Conservation (phyloP, 2,329 filamentous ascomycete genomes). For the Diaporthe velutina region DNA sequence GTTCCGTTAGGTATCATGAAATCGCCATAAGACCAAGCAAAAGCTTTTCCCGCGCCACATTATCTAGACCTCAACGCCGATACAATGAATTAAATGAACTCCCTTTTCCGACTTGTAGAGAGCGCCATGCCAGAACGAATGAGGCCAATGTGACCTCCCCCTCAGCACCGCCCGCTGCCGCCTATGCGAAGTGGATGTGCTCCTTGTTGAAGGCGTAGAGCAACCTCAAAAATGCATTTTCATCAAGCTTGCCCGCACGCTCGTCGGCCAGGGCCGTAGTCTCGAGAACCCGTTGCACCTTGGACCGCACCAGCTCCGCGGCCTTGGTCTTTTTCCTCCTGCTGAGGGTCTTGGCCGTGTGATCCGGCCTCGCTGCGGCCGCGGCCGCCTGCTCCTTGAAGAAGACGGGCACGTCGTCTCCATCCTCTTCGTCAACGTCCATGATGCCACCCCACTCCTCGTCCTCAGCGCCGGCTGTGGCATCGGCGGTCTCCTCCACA, state of each 20-base stretch:
- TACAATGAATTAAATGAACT: slow-evolving; percentile 26
- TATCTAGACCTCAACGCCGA: slow-evolving; percentile 35
- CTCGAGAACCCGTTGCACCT: slow-evolving; percentile 87
- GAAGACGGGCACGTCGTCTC: slow-evolving; percentile 84
- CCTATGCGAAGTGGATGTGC: slow-evolving; percentile 88
- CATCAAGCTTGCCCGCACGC: slow-evolving; percentile 87
- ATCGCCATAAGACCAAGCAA: not conserved
- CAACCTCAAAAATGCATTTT: slow-evolving; percentile 90
- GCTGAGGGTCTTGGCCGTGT: slow-evolving; percentile 70
- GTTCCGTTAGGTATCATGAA: slow-evolving; percentile 36
- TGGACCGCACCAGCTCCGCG: slow-evolving; percentile 84
- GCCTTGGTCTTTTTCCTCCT: slow-evolving; percentile 84
- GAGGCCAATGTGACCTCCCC: not conserved
- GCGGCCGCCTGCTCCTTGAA: slow-evolving; percentile 76
- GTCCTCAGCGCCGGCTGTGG: slow-evolving; percentile 55
- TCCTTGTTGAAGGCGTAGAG: slow-evolving; percentile 88
- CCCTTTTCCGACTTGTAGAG: not conserved
- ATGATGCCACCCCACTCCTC: slow-evolving; percentile 64
- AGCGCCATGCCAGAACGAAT: not conserved
- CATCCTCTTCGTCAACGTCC: slow-evolving; percentile 66
- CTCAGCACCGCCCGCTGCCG: too few relatives aligned
- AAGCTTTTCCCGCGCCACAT: not conserved
- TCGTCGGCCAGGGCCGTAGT: slow-evolving; percentile 85
- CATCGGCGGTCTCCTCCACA: slow-evolving; percentile 56
- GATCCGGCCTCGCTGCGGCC: slow-evolving; percentile 51